Percentiles rank a stretch among this genome's conserved stretches.
Conservation (phyloP, 2,329 filamentous ascomycete species). For the Alternaria gansuensis region DNA sequence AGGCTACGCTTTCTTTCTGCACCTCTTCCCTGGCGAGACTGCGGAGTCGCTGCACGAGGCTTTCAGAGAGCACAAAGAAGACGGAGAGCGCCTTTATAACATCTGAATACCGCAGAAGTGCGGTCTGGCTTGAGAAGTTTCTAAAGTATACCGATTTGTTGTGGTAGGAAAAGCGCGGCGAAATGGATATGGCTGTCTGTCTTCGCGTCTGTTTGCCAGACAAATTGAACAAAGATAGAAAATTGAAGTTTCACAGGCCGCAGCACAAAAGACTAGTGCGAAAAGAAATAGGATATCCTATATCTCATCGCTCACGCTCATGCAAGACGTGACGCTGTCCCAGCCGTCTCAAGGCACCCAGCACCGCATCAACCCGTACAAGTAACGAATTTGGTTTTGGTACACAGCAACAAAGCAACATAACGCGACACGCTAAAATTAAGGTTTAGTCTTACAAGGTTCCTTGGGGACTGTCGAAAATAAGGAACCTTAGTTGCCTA, state of each 20-base stretch:
- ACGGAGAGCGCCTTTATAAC: conserved; percentile 7
- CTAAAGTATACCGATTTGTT: not conserved
- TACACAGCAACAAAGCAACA: not conserved
- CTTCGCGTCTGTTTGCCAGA: not conserved
- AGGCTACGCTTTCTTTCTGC: conserved; percentile 3
- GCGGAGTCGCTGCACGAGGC: conserved; percentile 7
- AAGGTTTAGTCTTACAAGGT: not conserved
- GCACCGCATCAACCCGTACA: not conserved
- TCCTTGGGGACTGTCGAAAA: not conserved
- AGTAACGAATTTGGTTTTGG: not conserved
- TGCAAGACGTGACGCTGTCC: not conserved
- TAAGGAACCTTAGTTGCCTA: not conserved
- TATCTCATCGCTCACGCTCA: not conserved
- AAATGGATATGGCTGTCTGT: not conserved
- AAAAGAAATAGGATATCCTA: not conserved
- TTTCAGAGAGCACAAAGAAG: conserved; percentile 6
- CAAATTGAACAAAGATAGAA: not conserved
- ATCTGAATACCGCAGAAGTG: not conserved
- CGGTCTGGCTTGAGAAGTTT: not conserved
- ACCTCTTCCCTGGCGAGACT: conserved; percentile 14
- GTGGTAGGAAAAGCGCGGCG: not conserved
- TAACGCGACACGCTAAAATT: not conserved
- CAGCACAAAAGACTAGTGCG: not conserved
- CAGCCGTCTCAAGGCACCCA: not conserved
- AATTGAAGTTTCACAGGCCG: not conserved